Conservation (phyloP, 2,329 filamentous ascomycete species). For the Chalaropsis thielavioides region DNA sequence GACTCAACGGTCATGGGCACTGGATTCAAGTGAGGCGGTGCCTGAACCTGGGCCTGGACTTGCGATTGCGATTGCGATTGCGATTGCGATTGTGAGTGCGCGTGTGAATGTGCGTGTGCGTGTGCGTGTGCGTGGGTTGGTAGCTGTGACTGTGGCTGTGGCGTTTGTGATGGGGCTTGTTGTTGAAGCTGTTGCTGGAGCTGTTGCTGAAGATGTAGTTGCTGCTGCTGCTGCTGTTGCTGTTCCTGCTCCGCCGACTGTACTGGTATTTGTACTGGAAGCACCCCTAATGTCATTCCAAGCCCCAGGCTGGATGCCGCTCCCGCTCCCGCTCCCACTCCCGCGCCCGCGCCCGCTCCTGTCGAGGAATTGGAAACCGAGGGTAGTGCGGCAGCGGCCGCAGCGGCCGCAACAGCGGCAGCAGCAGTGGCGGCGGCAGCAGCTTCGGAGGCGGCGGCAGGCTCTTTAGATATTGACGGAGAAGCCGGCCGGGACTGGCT, state of each 20-base stretch:
- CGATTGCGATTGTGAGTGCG: not conserved
- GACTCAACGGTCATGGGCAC: slow-evolving; percentile 27
- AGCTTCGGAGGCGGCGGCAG: not conserved
- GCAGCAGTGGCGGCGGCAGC: not conserved
- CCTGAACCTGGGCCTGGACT: slow-evolving; percentile 13
- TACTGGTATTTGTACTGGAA: not conserved
- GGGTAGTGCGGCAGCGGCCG: not conserved
- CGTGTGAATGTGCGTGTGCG: slow-evolving; percentile 1
- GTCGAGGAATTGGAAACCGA: not conserved
- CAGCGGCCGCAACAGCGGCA: not conserved
- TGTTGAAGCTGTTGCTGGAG: slow-evolving; percentile 6
- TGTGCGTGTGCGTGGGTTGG: slow-evolving; percentile 14
- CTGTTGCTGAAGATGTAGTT: not conserved
- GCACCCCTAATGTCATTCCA: not conserved
- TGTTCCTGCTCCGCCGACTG: not conserved
- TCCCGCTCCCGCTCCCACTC: not conserved
- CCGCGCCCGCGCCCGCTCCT: not conserved
- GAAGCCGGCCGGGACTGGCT: not conserved
- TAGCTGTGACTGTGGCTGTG: slow-evolving; percentile 19
- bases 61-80: slow-evolving; percentile 16
- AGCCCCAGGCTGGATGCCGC: not conserved
- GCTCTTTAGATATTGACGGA: not conserved
- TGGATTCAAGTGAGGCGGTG: not conserved
- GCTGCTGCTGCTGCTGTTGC: not conserved
- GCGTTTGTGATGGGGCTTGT: slow-evolving; percentile 15